Evolutionary conservation across 352 stramenopile genomes (phyloP), one percentile per base, ranked within the genome.

Genomic region (Pythium scleroteichum): DNA sequence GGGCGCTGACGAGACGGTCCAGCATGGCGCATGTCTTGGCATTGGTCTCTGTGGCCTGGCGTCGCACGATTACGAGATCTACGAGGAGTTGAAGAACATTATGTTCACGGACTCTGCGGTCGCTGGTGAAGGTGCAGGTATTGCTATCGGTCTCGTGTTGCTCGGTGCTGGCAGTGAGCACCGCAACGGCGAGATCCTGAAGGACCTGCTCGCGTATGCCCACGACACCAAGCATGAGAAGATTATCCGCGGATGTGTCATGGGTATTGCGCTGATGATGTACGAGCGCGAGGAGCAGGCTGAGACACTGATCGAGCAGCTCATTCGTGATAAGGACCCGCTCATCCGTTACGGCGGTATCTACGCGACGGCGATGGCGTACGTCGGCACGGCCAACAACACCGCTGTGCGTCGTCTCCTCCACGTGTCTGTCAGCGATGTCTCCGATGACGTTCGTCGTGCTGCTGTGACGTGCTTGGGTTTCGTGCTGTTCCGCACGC

Each of bases 191-290:
- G 83, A 93, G 22, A 92, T 94, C 46, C 68, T 95, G 24, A 95
- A 92, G 60, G 95, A 99, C 60, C 75, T 99, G 56, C 77, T 99
- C n/a, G 92, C 94, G 35, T 99, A 99, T 69, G 94, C 97, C 17
- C 89, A 98, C 64, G 96, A 99, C 66, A 99, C 97, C 14, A 94
- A 98, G 59, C 97, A 99, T 80, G 97, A 99, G 76, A 99, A 99
- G 74, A 99, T 99, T 68, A 99, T 99, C 64, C 95, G 97, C 33
- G 97, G 97, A 24, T 95, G 98, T 59, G 91, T 98, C 26, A 97
- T 99, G 80, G 96, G 95, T 50, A 85, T 99, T 42, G 97, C 97
- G n/a, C 80, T 99, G 8, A 98, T 98, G 72, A 97, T 98, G 72
- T 99, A 98, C 67, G 96, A 98, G 59, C 92, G 96, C 49, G 96